Evolutionary conservation across 805 yeast species (phyloP).

Genomic region (Candida cerambycidarum): DNA sequence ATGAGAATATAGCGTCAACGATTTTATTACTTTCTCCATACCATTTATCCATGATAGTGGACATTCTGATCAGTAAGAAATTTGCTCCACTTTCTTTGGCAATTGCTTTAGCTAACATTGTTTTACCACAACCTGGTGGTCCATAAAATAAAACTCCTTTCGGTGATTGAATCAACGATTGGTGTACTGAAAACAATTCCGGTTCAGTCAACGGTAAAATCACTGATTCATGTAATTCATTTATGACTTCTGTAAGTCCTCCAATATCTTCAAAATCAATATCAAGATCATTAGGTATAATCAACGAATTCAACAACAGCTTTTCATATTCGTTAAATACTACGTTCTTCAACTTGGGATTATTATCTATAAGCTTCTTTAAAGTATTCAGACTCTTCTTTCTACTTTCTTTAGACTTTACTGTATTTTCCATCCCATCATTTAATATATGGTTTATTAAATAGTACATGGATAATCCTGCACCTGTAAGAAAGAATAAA

Average conservation of each 20-base stretch:
- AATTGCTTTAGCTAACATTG: constrained; percentile 94
- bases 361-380: constrained; percentile 38
- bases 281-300: constrained; percentile 80
- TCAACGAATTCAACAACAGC: constrained; percentile 71
- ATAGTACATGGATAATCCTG: constrained; percentile 70
- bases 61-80: constrained; percentile 88
- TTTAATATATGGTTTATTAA: constrained; percentile 45
- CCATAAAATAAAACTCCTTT: constrained; percentile 94
- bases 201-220: constrained; percentile 80
- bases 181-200: constrained; percentile 67
- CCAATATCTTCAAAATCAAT: constrained; percentile 83
- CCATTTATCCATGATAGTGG: constrained; percentile 95
- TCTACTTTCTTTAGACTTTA: constrained; percentile 59
- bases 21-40: constrained; percentile 95
- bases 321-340: constrained; percentile 73
- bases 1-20: constrained; percentile 87
- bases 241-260: constrained; percentile 79
- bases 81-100: constrained; percentile 92
- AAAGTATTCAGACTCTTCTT: constrained; percentile 51
- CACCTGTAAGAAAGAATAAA: constrained; percentile 47
- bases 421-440: constrained; percentile 32
- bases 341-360: constrained; percentile 57
- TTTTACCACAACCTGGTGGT: constrained; percentile 98
- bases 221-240: constrained; percentile 84
- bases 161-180: constrained; percentile 78